Evolutionary conservation across 1,284 basidiomycete species (phyloP).

Genomic region (Neotropicomus parvogracilis): DNA sequence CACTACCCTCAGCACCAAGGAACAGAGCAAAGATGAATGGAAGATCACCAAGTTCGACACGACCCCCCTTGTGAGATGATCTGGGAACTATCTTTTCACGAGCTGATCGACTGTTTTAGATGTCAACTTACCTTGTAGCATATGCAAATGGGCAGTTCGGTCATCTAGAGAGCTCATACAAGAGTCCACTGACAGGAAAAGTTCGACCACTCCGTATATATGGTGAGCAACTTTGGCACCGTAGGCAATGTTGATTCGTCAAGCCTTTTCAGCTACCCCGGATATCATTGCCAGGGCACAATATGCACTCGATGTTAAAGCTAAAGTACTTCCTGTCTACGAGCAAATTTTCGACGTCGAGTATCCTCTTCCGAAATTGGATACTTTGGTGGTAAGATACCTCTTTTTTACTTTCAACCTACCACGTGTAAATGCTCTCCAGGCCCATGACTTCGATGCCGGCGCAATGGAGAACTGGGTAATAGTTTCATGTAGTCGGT

Average conservation of each 20-base stretch:
- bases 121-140: slow-evolving; percentile 91
- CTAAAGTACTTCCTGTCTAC: slow-evolving; percentile 85
- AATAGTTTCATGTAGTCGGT: neutral
- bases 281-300: slow-evolving; percentile 82
- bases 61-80: slow-evolving; percentile 50
- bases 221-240: slow-evolving; percentile 39
- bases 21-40: slow-evolving; percentile 54
- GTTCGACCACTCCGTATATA: slow-evolving; percentile 85
- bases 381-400: slow-evolving; percentile 70
- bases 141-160: slow-evolving; percentile 86
- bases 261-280: slow-evolving; percentile 60
- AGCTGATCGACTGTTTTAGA: slow-evolving; percentile 32
- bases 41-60: slow-evolving; percentile 77
- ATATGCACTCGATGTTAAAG: slow-evolving; percentile 88
- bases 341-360: slow-evolving; percentile 90
- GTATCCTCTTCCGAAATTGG: slow-evolving; percentile 90
- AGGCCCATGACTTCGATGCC: slow-evolving; percentile 85
- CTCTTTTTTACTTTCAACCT: neutral
- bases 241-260: neutral
- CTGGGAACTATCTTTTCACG: neutral
- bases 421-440: slow-evolving; percentile 1
- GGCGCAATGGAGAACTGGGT: slow-evolving; percentile 95
- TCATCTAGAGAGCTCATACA: slow-evolving; percentile 73
- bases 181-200: slow-evolving; percentile 79
- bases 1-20: slow-evolving; percentile 34